Base-by-base conservation (phyloP, 495 filamentous ascomycete genomes). In the Polyplosphaeria fusca region DNA sequence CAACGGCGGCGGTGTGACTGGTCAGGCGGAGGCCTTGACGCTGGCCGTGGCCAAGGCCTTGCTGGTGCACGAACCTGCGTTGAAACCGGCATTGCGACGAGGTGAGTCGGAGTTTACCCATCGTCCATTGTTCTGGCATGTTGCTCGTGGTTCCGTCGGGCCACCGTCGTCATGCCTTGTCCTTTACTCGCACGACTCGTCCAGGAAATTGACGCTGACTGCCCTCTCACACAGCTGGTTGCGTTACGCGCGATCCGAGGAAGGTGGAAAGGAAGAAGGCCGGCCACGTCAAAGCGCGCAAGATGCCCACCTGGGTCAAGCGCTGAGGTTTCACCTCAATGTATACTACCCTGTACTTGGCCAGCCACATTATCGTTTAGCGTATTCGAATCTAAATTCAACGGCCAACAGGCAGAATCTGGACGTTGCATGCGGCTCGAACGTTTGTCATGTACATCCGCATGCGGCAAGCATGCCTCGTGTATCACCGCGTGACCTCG, bases 241-340 rank as follows among this genome's bases (percentile, higher is more conserved):
- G 84, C 68, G 80, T 97, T 54, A 95, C 91, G 47, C 86, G 95
- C 61, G 91, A 99, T 80, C 81, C 87, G 37, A 87, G 91, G 71
- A 83, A 77, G 48, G 94, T 97, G 56, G 93, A 99, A 76, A 90
- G 93, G 66, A 99, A 99, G 86, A 99, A 99, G 82, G 82, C 90
- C 22, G 93, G 93, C 62, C 86, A 88, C 61, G 70, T 95, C 71
- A 97, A 97, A 78, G 92, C 93, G 38, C 86, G 93, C 73, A 99
- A 99, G 81, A 93, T 89, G 85, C 94, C 91, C 51, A 79, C 94
- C 60, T 99, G 93, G 93, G 92, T 97, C 76, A 96, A 96, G 82
- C 78, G 84, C 75, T 87, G 52, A 84, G 20, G 50, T 52, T 47
- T 50, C 40, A 28, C 32, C 25, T 19, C 27, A 16, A 12, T 58